phyloP scores from a whole-genome alignment of 1,284 basidiomycete genomes.

The Austropuccinia psidii region DNA sequence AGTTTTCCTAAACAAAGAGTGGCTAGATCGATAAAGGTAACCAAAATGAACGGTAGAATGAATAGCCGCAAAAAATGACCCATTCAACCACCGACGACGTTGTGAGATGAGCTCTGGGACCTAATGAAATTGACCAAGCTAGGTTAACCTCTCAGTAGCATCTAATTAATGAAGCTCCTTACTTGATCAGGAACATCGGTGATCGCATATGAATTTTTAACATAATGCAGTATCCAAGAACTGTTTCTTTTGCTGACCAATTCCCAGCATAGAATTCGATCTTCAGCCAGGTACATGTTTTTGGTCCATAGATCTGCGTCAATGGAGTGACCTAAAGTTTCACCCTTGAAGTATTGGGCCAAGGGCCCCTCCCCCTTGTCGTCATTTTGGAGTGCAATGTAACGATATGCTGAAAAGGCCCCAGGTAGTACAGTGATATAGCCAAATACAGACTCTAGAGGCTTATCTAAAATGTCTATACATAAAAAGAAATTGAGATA shows the following conservation, averaged over 20 bases:
- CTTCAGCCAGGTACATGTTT: conserved; percentile 85
- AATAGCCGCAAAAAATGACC: conserved; percentile 90
- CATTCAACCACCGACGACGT: conserved; percentile 89
- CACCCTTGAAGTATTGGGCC: conserved; percentile 88
- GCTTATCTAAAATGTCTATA: conserved; percentile 53
- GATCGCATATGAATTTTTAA: conserved; percentile 83
- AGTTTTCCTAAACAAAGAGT: conserved; percentile 72
- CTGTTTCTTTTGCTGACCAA: conserved; percentile 76
- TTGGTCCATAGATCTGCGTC: conserved; percentile 54
- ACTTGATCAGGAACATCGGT: conserved; percentile 83
- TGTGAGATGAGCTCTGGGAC: conserved; percentile 86
- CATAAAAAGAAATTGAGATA: background rate
- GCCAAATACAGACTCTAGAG: conserved; percentile 66
- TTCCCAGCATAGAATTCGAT: conserved; percentile 75
- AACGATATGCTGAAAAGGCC: conserved; percentile 71
- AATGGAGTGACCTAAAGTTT: conserved; percentile 59
- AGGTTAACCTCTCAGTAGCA: background rate
- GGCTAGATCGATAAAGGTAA: conserved; percentile 80
- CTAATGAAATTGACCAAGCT: conserved; percentile 47
- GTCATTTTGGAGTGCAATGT: conserved; percentile 85
- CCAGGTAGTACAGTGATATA: conserved; percentile 89
- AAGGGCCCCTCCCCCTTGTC: conserved; percentile 71
- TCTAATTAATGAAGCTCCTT: conserved; percentile 38
- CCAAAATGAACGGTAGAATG: conserved; percentile 84
- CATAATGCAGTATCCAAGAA: conserved; percentile 84